Conservation (phyloP, 768 basidiomycete genomes). For the Suillus weaverae region DNA sequence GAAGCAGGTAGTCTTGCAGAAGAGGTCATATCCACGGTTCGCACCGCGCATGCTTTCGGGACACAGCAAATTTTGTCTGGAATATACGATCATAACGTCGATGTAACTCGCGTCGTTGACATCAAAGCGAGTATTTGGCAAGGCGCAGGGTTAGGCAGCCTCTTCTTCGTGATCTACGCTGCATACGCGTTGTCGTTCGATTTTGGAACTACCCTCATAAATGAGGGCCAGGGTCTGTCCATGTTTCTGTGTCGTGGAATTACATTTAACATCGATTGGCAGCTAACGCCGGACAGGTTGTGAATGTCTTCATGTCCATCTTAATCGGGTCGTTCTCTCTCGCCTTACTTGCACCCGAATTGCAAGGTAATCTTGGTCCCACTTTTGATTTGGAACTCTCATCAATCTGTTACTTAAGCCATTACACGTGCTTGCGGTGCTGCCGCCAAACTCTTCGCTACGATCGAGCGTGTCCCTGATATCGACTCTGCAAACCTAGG, state of each 20-base stretch:
- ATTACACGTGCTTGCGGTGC: conserved; percentile 51
- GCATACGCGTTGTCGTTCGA: conserved; percentile 41
- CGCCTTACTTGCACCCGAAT: conserved; percentile 51
- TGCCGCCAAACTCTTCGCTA: conserved; percentile 53
- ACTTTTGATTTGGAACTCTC: background rate
- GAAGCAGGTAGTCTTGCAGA: conserved; percentile 56
- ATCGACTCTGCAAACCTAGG: conserved; percentile 49
- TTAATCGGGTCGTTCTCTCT: conserved; percentile 60
- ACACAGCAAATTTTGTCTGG: conserved; percentile 43
- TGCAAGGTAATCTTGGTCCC: conserved; percentile 33
- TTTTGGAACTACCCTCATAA: conserved; percentile 54
- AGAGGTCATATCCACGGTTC: conserved; percentile 56
- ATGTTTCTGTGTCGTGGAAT: background rate
- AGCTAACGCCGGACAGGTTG: conserved; percentile 45
- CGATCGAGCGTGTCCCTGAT: conserved; percentile 54
- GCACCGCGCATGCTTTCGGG: conserved; percentile 59
- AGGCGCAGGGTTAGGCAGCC: conserved; percentile 39
- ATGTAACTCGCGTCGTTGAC: conserved; percentile 35
- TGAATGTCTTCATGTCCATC: conserved; percentile 53
- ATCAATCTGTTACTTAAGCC: conserved; percentile 24
- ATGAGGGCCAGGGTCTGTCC: conserved; percentile 28
- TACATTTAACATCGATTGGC: background rate
- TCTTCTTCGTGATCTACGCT: conserved; percentile 52
- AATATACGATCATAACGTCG: conserved; percentile 45
- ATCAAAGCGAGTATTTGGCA: conserved; percentile 35